These are phyloP conservation scores for Phragmites australis DNA, from an alignment of 176 grass and related monocot genomes.

Conservation along the genomic window DNA sequence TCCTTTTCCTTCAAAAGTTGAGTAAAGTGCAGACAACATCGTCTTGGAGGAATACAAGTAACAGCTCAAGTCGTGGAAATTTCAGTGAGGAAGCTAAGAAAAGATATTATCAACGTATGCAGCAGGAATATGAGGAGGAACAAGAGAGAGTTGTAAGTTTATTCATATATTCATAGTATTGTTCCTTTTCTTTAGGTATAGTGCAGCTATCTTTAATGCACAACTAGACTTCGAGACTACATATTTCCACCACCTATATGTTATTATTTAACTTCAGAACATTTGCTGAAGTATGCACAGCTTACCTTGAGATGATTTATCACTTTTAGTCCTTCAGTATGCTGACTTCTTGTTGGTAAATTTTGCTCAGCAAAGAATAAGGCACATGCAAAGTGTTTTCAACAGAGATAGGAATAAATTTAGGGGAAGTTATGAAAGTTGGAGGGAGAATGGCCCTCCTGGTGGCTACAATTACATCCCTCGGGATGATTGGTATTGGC, in stretches of 20 bases:
- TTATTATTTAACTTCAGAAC: background rate
- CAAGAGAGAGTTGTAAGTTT: constrained; percentile 81
- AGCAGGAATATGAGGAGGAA: constrained; percentile 88
- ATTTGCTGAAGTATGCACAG: background rate
- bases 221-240: background rate
- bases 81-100: constrained; percentile 72
- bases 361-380: constrained; percentile 77
- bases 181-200: constrained; percentile 16
- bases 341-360: constrained; percentile 15
- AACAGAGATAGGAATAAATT: constrained; percentile 91
- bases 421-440: constrained; percentile 72
- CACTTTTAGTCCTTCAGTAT: constrained; percentile 2
- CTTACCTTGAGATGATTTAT: constrained; percentile 13
- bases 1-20: constrained; percentile 47
- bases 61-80: constrained; percentile 47
- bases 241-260: background rate
- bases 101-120: constrained; percentile 74
- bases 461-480: constrained; percentile 85
- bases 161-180: constrained; percentile 28
- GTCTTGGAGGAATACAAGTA: constrained; percentile 56
- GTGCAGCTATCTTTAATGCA: constrained; percentile 24
- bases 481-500: constrained; percentile 97
- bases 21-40: constrained; percentile 57
- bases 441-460: constrained; percentile 77
- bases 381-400: constrained; percentile 97